A percentile compares a stretch with the other conserved stretches of the same genome.
These are phyloP conservation scores for Colletotrichum abscissum DNA, from an alignment of 2,329 filamentous ascomycete species.

Conservation along the genomic window DNA sequence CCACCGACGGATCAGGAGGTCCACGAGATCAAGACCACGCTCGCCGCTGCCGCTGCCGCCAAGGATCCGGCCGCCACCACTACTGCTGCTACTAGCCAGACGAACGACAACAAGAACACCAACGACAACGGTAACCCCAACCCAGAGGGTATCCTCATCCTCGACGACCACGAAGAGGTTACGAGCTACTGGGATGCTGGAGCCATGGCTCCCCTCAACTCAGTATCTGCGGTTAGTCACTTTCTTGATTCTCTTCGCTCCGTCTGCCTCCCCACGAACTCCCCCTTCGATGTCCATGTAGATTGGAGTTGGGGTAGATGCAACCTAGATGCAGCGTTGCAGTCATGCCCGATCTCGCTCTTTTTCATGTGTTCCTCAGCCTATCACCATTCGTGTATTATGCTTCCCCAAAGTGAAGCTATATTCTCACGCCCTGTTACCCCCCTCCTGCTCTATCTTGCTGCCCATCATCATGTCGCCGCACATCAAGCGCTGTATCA, in stretches of 20 bases:
- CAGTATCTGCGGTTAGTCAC: constrained; percentile 63
- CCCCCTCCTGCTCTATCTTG: not conserved
- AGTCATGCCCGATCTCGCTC: not conserved
- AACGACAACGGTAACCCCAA: not conserved
- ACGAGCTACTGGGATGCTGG: constrained; percentile 68
- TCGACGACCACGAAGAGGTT: constrained; percentile 43
- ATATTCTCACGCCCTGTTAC: constrained; percentile 15
- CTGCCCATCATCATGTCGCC: not conserved
- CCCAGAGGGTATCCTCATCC: constrained; percentile 11
- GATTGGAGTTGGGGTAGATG: not conserved
- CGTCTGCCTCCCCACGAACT: not conserved
- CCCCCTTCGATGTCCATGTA: not conserved
- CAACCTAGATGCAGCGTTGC: constrained; percentile 6
- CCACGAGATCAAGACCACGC: constrained; percentile 34
- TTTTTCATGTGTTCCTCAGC: not conserved
- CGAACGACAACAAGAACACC: constrained; percentile 30
- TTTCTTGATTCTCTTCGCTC: not conserved
- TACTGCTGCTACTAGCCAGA: constrained; percentile 18
- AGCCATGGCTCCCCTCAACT: constrained; percentile 67
- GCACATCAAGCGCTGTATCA: not conserved
- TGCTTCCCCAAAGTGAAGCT: not conserved
- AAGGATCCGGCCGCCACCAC: constrained; percentile 31
- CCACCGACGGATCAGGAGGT: constrained; percentile 35
- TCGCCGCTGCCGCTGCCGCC: constrained; percentile 35
- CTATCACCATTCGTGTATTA: constrained; percentile 5